Evolutionary conservation across 352 stramenopile species (phyloP).

Genomic region (Pythium dissotocum): DNA sequence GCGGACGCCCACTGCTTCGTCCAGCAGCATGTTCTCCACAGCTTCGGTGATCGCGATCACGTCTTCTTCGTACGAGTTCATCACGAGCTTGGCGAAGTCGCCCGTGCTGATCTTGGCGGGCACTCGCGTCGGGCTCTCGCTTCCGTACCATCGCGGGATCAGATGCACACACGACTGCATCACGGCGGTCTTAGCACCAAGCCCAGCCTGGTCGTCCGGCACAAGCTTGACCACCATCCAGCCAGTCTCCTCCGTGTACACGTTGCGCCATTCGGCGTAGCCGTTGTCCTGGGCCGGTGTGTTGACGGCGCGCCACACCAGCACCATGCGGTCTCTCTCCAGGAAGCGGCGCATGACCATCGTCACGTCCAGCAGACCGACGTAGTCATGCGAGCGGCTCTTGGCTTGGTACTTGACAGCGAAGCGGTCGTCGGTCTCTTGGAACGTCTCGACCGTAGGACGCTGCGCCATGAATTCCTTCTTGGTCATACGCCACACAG

Average conservation of each 20-base stretch:
- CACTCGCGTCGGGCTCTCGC: conserved; percentile 6
- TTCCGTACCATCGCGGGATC: conserved; percentile 29
- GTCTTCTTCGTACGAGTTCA: conserved; percentile 56
- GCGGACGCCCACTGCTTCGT: conserved; percentile 27
- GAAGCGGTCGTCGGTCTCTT: conserved; percentile 18
- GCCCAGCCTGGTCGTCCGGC: conserved; percentile 14
- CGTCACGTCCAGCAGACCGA: conserved; percentile 37
- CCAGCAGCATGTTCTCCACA: conserved; percentile 53
- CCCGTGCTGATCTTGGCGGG: conserved; percentile 35
- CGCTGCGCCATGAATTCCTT: conserved; percentile 17
- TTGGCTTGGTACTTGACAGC: conserved; percentile 21
- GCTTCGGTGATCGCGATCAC: conserved; percentile 46
- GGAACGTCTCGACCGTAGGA: conserved; percentile 14
- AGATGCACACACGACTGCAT: conserved; percentile 54
- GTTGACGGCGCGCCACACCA: conserved; percentile 48
- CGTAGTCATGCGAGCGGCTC: conserved; percentile 19
- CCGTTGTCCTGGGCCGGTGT: conserved; percentile 35
- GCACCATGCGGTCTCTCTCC: conserved; percentile 44
- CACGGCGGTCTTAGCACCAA: conserved; percentile 21
- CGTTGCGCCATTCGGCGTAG: conserved; percentile 36
- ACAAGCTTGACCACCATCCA: conserved; percentile 58
- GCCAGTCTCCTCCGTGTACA: conserved; percentile 67
- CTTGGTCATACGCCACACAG: conserved; percentile 14
- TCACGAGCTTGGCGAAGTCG: conserved; percentile 54
- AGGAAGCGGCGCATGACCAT: conserved; percentile 54